Evolutionary conservation across 192 early-diverging fungal genomes (phyloP).

Genomic region (Radiomyces spectabilis): DNA sequence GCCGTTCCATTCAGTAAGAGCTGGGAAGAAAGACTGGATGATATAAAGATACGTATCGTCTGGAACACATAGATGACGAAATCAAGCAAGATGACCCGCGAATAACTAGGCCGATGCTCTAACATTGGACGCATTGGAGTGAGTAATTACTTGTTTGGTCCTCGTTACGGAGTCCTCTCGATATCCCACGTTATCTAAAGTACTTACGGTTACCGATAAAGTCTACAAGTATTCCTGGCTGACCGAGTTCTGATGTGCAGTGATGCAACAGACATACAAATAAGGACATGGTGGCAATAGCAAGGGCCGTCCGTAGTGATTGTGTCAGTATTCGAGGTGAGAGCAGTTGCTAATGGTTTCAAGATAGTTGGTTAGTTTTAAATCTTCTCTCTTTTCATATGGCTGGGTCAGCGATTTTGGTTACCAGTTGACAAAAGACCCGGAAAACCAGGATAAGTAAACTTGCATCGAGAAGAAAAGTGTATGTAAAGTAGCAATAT

Average conservation of each 20-base stretch:
- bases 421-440: conserved; percentile 22
- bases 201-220: conserved; percentile 27
- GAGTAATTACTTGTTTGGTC: too few species aligned
- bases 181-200: too few species aligned
- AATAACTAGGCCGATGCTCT: conserved; percentile 12
- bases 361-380: not conserved
- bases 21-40: conserved; percentile 15
- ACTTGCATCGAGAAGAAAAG: conserved; percentile 24
- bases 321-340: conserved; percentile 19
- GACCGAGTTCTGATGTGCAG: conserved; percentile 5
- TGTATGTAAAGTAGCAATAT: conserved; percentile 27
- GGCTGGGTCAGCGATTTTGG: not conserved
- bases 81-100: conserved; percentile 14
- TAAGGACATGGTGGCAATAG: conserved; percentile 11
- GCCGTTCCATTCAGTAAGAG: conserved; percentile 2
- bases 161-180: too few species aligned
- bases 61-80: conserved; percentile 17
- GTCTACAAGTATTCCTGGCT: conserved; percentile 22
- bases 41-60: conserved; percentile 18
- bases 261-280: conserved; percentile 12
- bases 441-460: conserved; percentile 16
- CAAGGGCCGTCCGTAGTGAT: conserved; percentile 16
- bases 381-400: too few species aligned
- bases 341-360: conserved; percentile 13
- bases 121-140: not conserved